Base-by-base conservation (phyloP, 2,329 filamentous ascomycete species). In the Waltergamsia citrina region DNA sequence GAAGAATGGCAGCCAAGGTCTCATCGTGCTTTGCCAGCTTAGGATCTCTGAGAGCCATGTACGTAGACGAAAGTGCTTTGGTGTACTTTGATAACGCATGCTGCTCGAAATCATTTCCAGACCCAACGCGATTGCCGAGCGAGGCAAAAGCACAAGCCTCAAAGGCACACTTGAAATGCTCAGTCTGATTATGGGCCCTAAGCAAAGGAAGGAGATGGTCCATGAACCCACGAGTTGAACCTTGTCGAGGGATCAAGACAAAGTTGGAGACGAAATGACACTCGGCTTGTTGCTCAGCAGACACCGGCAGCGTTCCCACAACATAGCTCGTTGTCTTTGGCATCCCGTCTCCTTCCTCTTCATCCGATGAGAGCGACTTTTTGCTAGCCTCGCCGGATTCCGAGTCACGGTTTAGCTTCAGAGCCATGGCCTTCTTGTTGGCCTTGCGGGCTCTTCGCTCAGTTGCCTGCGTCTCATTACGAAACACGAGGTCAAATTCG, bases 401-500 rank as follows among this genome's bases (percentile, higher is more conserved):
- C 6, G 8, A 25, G 43, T 43, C n/a, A 41, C 38, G 11, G 30
- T 45, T 53, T 18, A 45, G 40, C 43, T 55, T 68, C 18, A 56
- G 52, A 10, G 51, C 49, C 23, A 57, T 43, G 2, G 57, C 55
- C 43, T 71, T 75, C 49, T 60, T 66, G 50, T 54, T 70, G 27
- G 69, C 65, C 46, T 69, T 75, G 36, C 69, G 67, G 12, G 73
- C 77, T 46, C 77, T 69, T 40, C 71, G 66, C 47, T 78, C 76
- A 22, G 78, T 80, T 2, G 78, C 76, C 43, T 74, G 71, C 19
- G 79, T 84, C 57, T 84, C 79, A 51, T 84, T 80, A 36, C 80
- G 74, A 45, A 84, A 82, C 35, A 85, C 71, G 17, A 84, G 58
- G 45, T 85, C 80, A 44, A 84, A 81, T 43, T 82, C 78, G 48